Evolutionary conservation across 1,284 basidiomycete genomes (phyloP).

Genomic region (Paramarasmius palmivorus): DNA sequence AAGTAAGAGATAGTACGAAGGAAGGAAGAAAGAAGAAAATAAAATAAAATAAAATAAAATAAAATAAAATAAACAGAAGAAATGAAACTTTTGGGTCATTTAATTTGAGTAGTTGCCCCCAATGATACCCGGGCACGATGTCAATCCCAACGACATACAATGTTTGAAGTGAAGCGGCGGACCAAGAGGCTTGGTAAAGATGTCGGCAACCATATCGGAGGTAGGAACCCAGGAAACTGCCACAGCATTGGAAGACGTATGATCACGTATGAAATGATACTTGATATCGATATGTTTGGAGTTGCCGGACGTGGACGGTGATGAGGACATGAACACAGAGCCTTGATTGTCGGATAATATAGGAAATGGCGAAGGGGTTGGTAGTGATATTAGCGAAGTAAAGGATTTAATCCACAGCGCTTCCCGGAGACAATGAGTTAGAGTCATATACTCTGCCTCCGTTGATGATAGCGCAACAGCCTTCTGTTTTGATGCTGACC

Average conservation of each 20-base stretch:
- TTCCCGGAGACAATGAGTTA: constrained; percentile 3
- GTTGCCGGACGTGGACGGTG: constrained; percentile 1
- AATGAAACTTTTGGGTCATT: too few species aligned
- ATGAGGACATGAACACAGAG: constrained; percentile 8
- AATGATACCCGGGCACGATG: too few species aligned
- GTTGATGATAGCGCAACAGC: constrained; percentile 16
- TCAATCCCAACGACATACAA: too few species aligned
- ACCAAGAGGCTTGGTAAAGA: too few species aligned
- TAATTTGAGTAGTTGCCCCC: too few species aligned
- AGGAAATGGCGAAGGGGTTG: constrained; percentile 14
- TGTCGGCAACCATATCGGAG: too few species aligned
- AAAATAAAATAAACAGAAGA: too few species aligned
- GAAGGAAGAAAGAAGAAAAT: too few species aligned
- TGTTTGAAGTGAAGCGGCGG: too few species aligned
- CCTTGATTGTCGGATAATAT: constrained; percentile 16
- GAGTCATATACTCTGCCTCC: constrained; percentile 4
- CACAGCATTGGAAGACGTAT: constrained; percentile 3
- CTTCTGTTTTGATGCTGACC: constrained; percentile 16
- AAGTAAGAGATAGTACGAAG: too few species aligned
- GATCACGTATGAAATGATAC: constrained; percentile 16
- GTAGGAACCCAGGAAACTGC: too few species aligned
- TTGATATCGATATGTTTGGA: constrained; percentile 18
- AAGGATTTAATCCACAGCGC: constrained; percentile 11
- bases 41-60: too few species aligned
- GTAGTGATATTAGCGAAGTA: neutral